These are phyloP conservation scores for Theileria orientalis DNA, from an alignment of 169 alveolate species.

Conservation along the genomic window DNA sequence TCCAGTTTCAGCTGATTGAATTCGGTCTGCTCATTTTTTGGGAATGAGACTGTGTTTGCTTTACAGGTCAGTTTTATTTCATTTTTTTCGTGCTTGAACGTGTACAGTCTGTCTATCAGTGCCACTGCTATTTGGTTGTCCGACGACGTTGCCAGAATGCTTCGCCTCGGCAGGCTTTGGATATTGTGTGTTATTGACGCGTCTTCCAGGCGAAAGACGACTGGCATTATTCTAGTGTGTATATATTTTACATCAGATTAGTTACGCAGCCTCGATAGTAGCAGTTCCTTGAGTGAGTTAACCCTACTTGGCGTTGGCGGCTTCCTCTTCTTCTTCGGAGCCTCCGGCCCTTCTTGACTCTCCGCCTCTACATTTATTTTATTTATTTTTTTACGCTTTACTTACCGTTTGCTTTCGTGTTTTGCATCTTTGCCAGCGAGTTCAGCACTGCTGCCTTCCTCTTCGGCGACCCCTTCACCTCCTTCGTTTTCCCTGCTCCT, in stretches of 20 bases:
- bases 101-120: slow-evolving; percentile 19
- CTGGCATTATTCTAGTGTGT: slow-evolving; percentile 20
- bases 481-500: neutral
- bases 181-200: neutral
- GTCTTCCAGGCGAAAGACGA: slow-evolving; percentile 57
- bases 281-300: slow-evolving; percentile 27
- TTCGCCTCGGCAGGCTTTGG: slow-evolving; percentile 44
- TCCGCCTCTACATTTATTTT: neutral
- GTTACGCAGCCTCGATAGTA: neutral
- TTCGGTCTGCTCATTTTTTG: neutral
- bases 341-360: slow-evolving; percentile 3
- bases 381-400: neutral
- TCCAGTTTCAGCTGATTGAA: neutral
- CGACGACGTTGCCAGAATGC: slow-evolving; percentile 20
- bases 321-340: slow-evolving; percentile 17
- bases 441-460: neutral
- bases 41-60: slow-evolving; percentile 4
- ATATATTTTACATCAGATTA: slow-evolving; percentile 9
- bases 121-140: slow-evolving; percentile 49
- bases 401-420: neutral
- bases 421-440: neutral
- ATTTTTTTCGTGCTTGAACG: slow-evolving; percentile 4
- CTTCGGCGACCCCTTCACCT: neutral
- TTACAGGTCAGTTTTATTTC: slow-evolving; percentile 23
- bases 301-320: slow-evolving; percentile 9